phyloP scores from a whole-genome alignment of 1,284 basidiomycete species.

The Cryptococcus sp. region DNA sequence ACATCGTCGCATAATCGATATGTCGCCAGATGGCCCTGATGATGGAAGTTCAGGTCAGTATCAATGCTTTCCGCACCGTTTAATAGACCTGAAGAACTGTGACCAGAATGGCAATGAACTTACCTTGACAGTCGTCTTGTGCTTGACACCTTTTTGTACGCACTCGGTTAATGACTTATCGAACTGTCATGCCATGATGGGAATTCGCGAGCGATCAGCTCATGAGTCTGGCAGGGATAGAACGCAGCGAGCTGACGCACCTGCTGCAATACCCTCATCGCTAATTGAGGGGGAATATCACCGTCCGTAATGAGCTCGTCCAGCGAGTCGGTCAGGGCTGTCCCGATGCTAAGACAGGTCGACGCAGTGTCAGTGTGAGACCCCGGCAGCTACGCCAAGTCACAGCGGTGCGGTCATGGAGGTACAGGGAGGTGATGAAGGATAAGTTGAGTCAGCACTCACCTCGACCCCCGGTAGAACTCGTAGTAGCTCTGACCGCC shows the following conservation, averaged over 20 bases:
- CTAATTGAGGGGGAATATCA: slow-evolving; percentile 93
- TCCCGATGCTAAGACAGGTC: slow-evolving; percentile 71
- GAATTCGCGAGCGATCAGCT: neutral
- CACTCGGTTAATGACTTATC: slow-evolving; percentile 91
- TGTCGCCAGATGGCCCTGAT: slow-evolving; percentile 81
- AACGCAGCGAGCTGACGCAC: slow-evolving; percentile 55
- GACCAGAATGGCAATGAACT: slow-evolving; percentile 31
- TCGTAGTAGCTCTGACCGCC: slow-evolving; percentile 72
- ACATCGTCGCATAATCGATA: slow-evolving; percentile 96
- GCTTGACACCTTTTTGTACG: slow-evolving; percentile 86
- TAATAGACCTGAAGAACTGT: neutral
- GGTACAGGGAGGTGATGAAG: neutral
- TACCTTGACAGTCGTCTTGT: slow-evolving; percentile 87
- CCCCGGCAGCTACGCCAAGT: too few species aligned
- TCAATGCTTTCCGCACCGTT: too few species aligned
- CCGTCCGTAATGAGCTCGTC: slow-evolving; percentile 98
- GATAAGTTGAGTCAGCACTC: neutral
- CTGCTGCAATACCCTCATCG: slow-evolving; percentile 95
- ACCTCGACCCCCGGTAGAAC: slow-evolving; percentile 67
- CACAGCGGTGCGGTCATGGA: neutral
- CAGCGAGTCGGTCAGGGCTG: slow-evolving; percentile 96
- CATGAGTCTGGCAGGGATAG: neutral
- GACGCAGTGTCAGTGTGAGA: neutral
- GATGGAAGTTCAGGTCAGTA: too few species aligned
- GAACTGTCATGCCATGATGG: slow-evolving; percentile 63